phyloP scores from a whole-genome alignment of 495 filamentous ascomycete species.

The Margaritispora aquatica region DNA sequence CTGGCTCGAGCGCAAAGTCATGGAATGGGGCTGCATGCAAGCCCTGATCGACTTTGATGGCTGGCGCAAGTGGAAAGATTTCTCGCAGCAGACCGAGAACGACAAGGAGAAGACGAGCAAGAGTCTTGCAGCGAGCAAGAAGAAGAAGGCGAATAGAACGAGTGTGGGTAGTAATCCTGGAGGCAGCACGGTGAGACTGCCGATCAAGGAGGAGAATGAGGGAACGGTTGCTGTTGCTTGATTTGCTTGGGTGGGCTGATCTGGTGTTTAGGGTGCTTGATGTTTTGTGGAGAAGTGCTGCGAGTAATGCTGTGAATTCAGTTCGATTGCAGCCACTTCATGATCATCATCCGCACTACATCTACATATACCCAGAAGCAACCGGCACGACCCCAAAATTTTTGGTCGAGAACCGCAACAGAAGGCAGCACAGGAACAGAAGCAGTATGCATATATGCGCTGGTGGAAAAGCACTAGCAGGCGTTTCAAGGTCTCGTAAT shows the following conservation, averaged over 20 bases:
- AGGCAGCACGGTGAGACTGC: not conserved
- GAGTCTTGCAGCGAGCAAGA: not conserved
- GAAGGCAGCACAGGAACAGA: not conserved
- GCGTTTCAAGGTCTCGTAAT: no score
- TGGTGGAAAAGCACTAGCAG: not conserved
- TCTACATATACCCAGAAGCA: no score
- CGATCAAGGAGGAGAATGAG: slow-evolving; percentile 10
- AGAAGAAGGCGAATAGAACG: slow-evolving; percentile 15
- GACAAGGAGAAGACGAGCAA: slow-evolving; percentile 7
- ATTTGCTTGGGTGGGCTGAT: not conserved
- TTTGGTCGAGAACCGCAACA: not conserved
- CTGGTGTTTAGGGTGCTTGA: no score
- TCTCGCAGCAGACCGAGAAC: slow-evolving; percentile 28
- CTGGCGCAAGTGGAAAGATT: slow-evolving; percentile 96
- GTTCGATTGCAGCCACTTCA: not conserved
- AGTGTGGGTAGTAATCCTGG: slow-evolving; percentile 10
- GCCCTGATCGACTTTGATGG: slow-evolving; percentile 97
- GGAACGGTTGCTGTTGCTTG: not conserved
- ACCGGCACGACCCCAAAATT: not conserved
- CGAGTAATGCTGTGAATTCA: not conserved
- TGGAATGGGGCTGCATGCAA: slow-evolving; percentile 99
- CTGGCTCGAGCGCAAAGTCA: slow-evolving; percentile 95
- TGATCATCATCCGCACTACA: not conserved
- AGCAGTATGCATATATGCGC: not conserved
- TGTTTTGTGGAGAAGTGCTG: no score